Percentiles rank a stretch among this genome's conserved stretches.
Conservation (phyloP, 345 rosid species). For the Aethionema arabicum region DNA sequence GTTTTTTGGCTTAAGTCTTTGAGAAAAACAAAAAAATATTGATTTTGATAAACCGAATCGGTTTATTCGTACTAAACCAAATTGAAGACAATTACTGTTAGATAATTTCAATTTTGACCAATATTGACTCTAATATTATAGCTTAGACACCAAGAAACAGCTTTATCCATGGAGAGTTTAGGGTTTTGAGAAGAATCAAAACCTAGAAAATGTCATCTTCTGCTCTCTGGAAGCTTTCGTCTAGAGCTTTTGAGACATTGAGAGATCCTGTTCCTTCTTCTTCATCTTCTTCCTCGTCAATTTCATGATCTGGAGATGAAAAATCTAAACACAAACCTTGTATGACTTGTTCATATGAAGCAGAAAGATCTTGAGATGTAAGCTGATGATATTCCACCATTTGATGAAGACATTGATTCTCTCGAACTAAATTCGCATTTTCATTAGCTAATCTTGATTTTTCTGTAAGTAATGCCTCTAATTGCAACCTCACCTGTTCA, state of each 20-base stretch:
- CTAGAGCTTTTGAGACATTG: slow-evolving; percentile 44
- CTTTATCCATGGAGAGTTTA: not conserved
- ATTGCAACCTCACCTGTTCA: slow-evolving; percentile 80
- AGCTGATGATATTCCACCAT: slow-evolving; percentile 84
- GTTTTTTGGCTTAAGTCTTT: not conserved
- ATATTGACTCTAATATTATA: slow-evolving; percentile 5
- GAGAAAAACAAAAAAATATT: not conserved
- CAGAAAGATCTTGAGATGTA: slow-evolving; percentile 76
- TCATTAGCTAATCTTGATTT: slow-evolving; percentile 87
- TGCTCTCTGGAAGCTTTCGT: slow-evolving; percentile 45
- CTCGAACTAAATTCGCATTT: slow-evolving; percentile 72
- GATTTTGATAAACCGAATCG: no score
- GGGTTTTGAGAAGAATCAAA: not conserved
- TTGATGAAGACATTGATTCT: slow-evolving; percentile 86
- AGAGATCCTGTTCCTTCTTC: not conserved
- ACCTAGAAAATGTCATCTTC: not conserved
- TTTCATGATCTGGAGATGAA: slow-evolving; percentile 58
- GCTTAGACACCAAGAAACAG: slow-evolving; percentile 13
- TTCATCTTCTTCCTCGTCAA: slow-evolving; percentile 35
- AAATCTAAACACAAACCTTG: slow-evolving; percentile 77
- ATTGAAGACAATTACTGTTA: no score
- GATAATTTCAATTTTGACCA: not conserved
- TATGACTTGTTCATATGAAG: slow-evolving; percentile 62
- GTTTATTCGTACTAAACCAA: no score
- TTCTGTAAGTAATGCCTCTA: slow-evolving; percentile 87